Conservation (phyloP, 805 yeast genomes). For the Kluyveromyces wickerhamii region DNA sequence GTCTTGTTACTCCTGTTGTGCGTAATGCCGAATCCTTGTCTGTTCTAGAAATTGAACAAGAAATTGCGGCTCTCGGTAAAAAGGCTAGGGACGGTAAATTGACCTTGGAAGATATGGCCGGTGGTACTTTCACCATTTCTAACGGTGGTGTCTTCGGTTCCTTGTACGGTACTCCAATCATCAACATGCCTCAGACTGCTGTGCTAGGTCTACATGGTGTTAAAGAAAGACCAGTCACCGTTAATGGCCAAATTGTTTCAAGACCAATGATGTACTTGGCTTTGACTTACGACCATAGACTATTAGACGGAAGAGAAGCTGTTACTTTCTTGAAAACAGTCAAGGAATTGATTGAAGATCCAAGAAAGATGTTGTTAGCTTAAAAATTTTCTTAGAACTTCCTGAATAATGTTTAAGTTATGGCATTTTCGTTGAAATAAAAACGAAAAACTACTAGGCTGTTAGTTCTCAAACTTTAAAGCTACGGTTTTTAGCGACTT, state of each 20-base stretch:
- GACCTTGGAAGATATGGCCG: slow-evolving; percentile 96
- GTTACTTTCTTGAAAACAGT: slow-evolving; percentile 93
- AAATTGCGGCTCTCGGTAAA: slow-evolving; percentile 69
- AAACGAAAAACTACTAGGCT: too few species aligned
- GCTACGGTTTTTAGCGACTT: too few species aligned
- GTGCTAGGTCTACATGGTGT: slow-evolving; percentile 96
- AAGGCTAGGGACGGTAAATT: slow-evolving; percentile 97
- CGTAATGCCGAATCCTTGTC: slow-evolving; percentile 92
- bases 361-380: slow-evolving; percentile 87
- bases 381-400: too few species aligned
- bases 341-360: slow-evolving; percentile 96
- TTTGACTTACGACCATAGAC: slow-evolving; percentile 95
- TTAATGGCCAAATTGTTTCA: slow-evolving; percentile 89
- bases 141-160: slow-evolving; percentile 99
- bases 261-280: slow-evolving; percentile 99
- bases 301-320: slow-evolving; percentile 97
- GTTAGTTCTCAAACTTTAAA: too few species aligned
- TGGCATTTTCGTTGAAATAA: too few species aligned
- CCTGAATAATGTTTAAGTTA: too few species aligned
- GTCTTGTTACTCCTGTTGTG: slow-evolving; percentile 94
- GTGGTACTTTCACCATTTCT: slow-evolving; percentile 98
- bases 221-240: slow-evolving; percentile 95
- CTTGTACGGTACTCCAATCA: slow-evolving; percentile 95
- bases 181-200: slow-evolving; percentile 97
- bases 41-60: slow-evolving; percentile 83